Base-by-base conservation (phyloP, 2,329 filamentous ascomycete genomes). In the Metarhizium brunneum region DNA sequence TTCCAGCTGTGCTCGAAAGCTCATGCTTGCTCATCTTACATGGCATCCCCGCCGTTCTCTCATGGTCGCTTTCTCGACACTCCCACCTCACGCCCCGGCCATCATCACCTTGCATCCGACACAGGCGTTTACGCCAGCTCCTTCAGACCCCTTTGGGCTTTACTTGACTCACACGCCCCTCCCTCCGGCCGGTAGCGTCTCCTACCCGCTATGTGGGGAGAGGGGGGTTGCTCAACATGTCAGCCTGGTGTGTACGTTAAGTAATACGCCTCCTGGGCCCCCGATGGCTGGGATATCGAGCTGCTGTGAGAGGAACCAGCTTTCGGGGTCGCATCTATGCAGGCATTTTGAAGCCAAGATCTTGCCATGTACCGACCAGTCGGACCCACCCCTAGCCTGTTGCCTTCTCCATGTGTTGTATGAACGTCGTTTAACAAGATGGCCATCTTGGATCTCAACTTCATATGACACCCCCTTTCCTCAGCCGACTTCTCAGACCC, bases 171-270 rank as follows among this genome's bases (percentile, higher is more conserved):
- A 57, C 54, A 47, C 53, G 40, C 38, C 52, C 52, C 52, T 54
- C 29, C 47, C 43, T 32, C 42, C 18, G 50, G 53, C 35, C 35
- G 55, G 49, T 49, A 54, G 42, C 35, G 20, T 35, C 35, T 50
- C 42, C 49, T 54, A 54, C 55, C 56, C 53, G 56, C 45, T 50
- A 47, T 57, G 50, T 57, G 53, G 56, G 53, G 53, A 57, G 52
- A 52, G 43, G 50, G 52, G 36, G 53, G 43, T 55, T 54, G 48
- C 35, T 54, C 49, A 54, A 48, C 52, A 25, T 47, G 11, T 48
- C 16, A 29, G 45, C 18, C 25, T 29, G 52, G 36, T 10, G 54
- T 56, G 54, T 45, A 29, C n/a, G 20, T 7, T 36, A 10, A 20
- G 11, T 32, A 20, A 53, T 45, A 50, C 45, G 18, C 42, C 36